Base-by-base conservation (phyloP, 345 rosid genomes). In the Lagerstroemia speciosa region DNA sequence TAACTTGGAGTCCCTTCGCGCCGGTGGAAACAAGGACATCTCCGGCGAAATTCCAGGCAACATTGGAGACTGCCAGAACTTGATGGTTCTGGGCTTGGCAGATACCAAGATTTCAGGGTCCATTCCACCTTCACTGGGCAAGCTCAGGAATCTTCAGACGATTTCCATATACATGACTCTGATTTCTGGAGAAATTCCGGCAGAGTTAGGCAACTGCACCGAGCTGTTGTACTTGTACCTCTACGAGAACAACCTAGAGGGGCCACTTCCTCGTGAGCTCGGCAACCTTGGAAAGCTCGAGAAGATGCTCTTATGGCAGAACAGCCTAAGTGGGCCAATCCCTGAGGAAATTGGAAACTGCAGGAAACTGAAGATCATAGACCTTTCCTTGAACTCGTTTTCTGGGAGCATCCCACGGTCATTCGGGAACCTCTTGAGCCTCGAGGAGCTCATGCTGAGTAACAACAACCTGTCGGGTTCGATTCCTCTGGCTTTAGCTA, bases 321-420 rank as follows among this genome's bases (percentile, higher is more conserved):
- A 90, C 81, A 77, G 76, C 69, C 85, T 90, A 14, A 75, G 80
- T 30, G 96, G 96, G 29, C 73, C 78, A 2, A 89, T 90, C 34
- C 96, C 96, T 24, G 85, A 78, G 68, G 92, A 87, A 70, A 83
- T 93, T 64, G 94, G 98, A n/a, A 83, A 78, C 79, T 85, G 90
- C 58, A 80, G 82, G 73, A 85, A 71, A 76, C 78, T 90, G 73
- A 78, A 64, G 65, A 82, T 81, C 31, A 71, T 93, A 45, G 97
- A 93, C 76, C 82, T 93, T 34, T 93, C 98, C 20, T 78, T 89
- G 75, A 93, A 93, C 75, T 75, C 67, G 67, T 76, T 93, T 78
- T 86, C 96, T 0, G 94, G 97, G 60, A 85, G 80, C 69, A 84
- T 91, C 33, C 98, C 94, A 26, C 40, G 3, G 22, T 83, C 92